Evolutionary conservation across 805 yeast species (phyloP).

Genomic region (Teunomyces barrocoloradensis): DNA sequence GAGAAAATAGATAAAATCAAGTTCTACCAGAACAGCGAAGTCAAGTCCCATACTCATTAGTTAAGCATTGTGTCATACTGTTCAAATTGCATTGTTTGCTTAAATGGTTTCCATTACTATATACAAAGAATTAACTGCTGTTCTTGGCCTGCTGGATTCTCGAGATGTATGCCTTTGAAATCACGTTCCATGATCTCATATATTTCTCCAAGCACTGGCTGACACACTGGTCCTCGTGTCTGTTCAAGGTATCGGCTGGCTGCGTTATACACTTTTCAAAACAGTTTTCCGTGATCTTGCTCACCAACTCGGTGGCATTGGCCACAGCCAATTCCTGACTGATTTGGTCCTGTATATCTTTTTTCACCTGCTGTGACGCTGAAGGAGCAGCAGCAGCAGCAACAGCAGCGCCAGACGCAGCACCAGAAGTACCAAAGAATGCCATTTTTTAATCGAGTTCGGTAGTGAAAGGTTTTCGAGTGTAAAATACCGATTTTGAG

Average conservation of each 20-base stretch:
- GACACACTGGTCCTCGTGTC: constrained; percentile 64
- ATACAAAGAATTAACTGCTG: not conserved
- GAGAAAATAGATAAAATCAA: not conserved
- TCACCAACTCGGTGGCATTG: constrained; percentile 83
- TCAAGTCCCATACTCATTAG: too few relatives aligned
- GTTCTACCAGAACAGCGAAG: too few relatives aligned
- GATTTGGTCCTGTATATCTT: constrained; percentile 66
- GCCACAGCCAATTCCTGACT: constrained; percentile 86
- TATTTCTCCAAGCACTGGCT: constrained; percentile 80
- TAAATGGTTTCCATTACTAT: not conserved
- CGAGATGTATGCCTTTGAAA: constrained; percentile 71
- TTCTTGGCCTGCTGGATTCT: constrained; percentile 57
- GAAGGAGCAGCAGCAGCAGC: not conserved
- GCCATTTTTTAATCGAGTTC: constrained; percentile 10
- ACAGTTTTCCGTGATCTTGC: constrained; percentile 82
- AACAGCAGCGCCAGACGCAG: too few relatives aligned
- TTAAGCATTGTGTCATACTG: not conserved
- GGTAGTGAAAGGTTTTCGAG: too few relatives aligned
- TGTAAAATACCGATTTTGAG: too few relatives aligned
- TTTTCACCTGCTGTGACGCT: constrained; percentile 48
- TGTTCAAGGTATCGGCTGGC: constrained; percentile 52
- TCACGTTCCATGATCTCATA: constrained; percentile 86
- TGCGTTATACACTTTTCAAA: constrained; percentile 70
- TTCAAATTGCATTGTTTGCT: not conserved
- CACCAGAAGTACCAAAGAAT: constrained; percentile 13